Evolutionary conservation across 1,284 basidiomycete species (phyloP), one percentile per base, ranked within the genome.

Genomic region (Rhodotorula sp.): DNA sequence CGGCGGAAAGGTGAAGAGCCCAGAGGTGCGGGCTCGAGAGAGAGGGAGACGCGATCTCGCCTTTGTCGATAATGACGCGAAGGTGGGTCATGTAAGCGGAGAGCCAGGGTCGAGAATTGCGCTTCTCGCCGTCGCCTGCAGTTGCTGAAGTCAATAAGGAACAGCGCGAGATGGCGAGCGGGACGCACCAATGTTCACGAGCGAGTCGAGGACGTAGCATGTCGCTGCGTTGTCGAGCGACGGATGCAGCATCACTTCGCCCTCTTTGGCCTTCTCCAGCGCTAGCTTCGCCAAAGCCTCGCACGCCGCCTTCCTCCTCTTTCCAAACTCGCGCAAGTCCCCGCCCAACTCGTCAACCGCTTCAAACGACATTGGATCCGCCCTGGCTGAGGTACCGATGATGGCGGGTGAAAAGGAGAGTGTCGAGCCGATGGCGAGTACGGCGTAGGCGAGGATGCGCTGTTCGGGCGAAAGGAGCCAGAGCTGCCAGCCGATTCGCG

Each of bases 391-490:
- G 39, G n/a, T 8, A 15, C 53, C 61, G 46, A 62, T 32, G 46
- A 62, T 56, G 53, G 22, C 24, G 30, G 53, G 53, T 8, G 32
- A 22, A 32, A 48, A 62, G 30, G 61, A 62, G 13, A 62, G 2
- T 53, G 55, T 32, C 7, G 53, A 15, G 30, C 44, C 61, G 30
- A 62, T 2, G 15, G 61, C 19, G 17, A 46, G 22, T 15, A 22
- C 32, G 15, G 13, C 20, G 53, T 62, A 56, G 10, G 32, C 44
- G 44, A 48, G 46, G 32, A 56, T n/a, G 44, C 53, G 53, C 4
- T 10, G 20, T 15, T 32, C 17, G 9, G 53, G 32, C 9, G 30
- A 4, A 17, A 62, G 53, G 44, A 7, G 17, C 17, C 5, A 15
- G 32, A 62, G 29, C 2, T 36, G 9, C 20, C 13, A 62, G 44